Conservation (phyloP, 164 flowering plant species). For the Chimonanthus praecox region DNA sequence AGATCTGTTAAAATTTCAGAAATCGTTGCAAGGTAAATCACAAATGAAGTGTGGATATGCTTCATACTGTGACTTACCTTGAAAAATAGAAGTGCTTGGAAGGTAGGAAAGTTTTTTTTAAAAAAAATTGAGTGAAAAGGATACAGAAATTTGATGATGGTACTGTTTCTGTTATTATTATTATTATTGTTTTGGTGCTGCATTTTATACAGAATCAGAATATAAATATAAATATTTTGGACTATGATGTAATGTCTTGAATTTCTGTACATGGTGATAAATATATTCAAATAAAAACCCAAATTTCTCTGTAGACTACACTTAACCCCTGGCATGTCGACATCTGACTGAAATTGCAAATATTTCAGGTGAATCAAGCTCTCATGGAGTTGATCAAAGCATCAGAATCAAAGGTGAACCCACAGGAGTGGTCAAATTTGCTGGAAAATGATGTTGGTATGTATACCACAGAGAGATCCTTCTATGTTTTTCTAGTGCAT, state of each 20-base stretch:
- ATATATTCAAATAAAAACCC: background rate
- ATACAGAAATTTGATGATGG: background rate
- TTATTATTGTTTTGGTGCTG: no score
- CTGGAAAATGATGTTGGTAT: constrained; percentile 37
- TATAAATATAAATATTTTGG: no score
- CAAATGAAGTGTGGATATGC: no score
- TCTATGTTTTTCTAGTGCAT: background rate
- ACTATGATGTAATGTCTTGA: no score
- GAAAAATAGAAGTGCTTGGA: no score
- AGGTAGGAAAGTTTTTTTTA: no score
- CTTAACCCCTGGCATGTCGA: background rate
- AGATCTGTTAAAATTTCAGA: no score
- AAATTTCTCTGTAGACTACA: background rate
- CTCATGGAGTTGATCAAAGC: constrained; percentile 74
- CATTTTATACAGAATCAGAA: no score
- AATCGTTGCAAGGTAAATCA: no score
- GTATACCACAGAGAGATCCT: constrained; percentile 7
- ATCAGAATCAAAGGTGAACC: constrained; percentile 44
- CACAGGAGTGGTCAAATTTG: constrained; percentile 75
- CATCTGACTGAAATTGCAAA: constrained; percentile 1
- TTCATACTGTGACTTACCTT: no score
- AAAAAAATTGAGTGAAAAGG: background rate
- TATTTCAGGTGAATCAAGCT: constrained; percentile 78
- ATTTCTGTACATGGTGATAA: background rate
- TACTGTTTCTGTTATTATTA: no score